A percentile compares a stretch with the other conserved stretches of the same genome.
phyloP scores from a whole-genome alignment of 495 filamentous ascomycete species.

The Apiosordaria backusii region DNA sequence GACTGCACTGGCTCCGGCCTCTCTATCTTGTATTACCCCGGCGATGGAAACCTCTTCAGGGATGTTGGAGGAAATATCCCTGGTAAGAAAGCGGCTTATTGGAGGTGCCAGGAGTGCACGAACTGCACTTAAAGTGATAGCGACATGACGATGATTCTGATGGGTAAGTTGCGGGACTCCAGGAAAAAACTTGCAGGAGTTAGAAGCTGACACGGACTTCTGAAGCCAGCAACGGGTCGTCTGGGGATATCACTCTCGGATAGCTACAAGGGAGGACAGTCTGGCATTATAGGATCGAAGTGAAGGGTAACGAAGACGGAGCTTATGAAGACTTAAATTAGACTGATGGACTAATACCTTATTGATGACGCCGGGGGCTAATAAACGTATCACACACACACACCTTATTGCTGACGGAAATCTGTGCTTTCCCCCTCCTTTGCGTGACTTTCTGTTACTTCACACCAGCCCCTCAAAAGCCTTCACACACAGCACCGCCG shows the following conservation, averaged over 20 bases:
- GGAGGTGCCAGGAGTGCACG: slow-evolving; percentile 4
- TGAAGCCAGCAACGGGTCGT: too few species aligned
- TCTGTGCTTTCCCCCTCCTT: not conserved
- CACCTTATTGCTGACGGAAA: not conserved
- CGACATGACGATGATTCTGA: too few species aligned
- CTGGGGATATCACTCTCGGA: too few species aligned
- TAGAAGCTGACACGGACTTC: too few species aligned
- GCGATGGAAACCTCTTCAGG: not conserved
- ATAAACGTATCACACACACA: too few species aligned
- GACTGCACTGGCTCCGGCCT: not conserved
- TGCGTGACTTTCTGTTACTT: not conserved
- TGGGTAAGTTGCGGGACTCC: not conserved
- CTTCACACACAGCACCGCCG: slow-evolving; percentile 63
- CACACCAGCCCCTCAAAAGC: slow-evolving; percentile 44
- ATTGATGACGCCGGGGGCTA: too few species aligned
- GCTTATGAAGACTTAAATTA: not conserved
- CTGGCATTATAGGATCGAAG: not conserved
- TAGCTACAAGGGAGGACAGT: too few species aligned
- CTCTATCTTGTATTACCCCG: not conserved
- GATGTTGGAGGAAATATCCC: not conserved
- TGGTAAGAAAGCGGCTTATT: not conserved
- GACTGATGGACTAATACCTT: not conserved
- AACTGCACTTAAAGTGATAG: not conserved
- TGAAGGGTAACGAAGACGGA: not conserved
- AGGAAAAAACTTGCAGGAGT: too few species aligned